phyloP scores from a whole-genome alignment of 306 rosid genomes.

The Cucumis hystrix region DNA sequence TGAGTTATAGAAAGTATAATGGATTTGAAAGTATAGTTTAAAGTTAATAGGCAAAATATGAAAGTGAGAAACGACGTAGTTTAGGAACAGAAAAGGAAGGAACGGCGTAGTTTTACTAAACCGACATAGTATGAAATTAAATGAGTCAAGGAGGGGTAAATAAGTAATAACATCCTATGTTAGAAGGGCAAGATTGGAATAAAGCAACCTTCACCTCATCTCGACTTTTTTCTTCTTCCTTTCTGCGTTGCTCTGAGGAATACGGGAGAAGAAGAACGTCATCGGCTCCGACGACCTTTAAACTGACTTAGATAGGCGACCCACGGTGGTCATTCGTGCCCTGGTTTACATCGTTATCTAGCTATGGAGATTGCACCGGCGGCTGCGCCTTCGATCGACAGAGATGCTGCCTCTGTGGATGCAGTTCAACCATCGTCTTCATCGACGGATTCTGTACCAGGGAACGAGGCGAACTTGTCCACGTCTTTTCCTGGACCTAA shows the following conservation, averaged over 20 bases:
- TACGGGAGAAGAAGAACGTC: neutral
- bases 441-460: slow-evolving; percentile 26
- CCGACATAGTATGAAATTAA: slow-evolving; percentile 26
- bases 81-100: neutral
- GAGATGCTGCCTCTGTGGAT: slow-evolving; percentile 21
- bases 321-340: neutral
- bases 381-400: slow-evolving; percentile 28
- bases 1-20: too few species aligned
- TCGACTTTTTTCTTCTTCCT: neutral
- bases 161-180: slow-evolving; percentile 4
- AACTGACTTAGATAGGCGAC: slow-evolving; percentile 1
- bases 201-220: neutral
- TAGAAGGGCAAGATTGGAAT: slow-evolving; percentile 6
- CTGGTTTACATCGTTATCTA: neutral
- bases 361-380: slow-evolving; percentile 78
- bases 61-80: neutral
- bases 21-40: too few species aligned
- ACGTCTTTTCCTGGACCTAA: slow-evolving; percentile 20
- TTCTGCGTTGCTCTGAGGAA: neutral
- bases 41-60: too few species aligned
- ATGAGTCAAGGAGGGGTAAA: neutral
- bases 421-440: slow-evolving; percentile 23
- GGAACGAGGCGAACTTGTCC: slow-evolving; percentile 24
- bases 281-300: neutral
- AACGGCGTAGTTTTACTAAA: neutral